Evolutionary conservation across 164 flowering plant genomes (phyloP).

Genomic region (Liquidambar formosana): DNA sequence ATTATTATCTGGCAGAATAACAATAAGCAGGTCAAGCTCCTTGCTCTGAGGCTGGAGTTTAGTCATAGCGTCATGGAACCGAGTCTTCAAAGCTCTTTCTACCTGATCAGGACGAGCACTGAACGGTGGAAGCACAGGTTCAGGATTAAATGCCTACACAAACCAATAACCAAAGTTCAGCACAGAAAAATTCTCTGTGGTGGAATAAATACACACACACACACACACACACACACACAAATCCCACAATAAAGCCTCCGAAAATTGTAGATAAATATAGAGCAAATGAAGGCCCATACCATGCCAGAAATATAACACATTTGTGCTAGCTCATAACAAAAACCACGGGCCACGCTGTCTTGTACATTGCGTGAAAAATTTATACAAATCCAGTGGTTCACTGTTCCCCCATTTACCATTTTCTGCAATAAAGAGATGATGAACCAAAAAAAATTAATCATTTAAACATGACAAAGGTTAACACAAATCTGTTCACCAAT

Average conservation of each 20-base stretch:
- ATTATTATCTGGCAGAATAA: conserved; percentile 80
- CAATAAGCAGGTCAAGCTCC: conserved; percentile 75
- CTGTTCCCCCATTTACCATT: conserved; percentile 92
- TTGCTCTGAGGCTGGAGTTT: conserved; percentile 54
- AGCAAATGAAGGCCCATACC: conserved; percentile 40
- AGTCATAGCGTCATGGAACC: conserved; percentile 70
- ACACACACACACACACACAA: too few relatives aligned
- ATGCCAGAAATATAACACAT: conserved; percentile 90
- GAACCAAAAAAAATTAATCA: background rate
- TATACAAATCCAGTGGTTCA: conserved; percentile 81
- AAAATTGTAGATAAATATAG: background rate
- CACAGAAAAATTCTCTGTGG: too few relatives aligned
- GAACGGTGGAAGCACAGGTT: conserved; percentile 57
- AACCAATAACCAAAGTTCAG: conserved; percentile 1
- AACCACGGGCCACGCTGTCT: conserved; percentile 67
- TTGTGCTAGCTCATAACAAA: conserved; percentile 82
- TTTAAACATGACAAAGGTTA: background rate
- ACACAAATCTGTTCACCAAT: too few relatives aligned
- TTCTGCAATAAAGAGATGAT: conserved; percentile 37
- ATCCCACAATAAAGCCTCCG: background rate
- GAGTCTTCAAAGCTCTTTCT: conserved; percentile 61
- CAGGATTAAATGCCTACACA: conserved; percentile 51
- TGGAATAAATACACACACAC: background rate
- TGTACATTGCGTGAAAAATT: conserved; percentile 81
- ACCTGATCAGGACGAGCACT: conserved; percentile 79